Conservation (phyloP, 2,329 filamentous ascomycete genomes). For the Endothia cerciana region DNA sequence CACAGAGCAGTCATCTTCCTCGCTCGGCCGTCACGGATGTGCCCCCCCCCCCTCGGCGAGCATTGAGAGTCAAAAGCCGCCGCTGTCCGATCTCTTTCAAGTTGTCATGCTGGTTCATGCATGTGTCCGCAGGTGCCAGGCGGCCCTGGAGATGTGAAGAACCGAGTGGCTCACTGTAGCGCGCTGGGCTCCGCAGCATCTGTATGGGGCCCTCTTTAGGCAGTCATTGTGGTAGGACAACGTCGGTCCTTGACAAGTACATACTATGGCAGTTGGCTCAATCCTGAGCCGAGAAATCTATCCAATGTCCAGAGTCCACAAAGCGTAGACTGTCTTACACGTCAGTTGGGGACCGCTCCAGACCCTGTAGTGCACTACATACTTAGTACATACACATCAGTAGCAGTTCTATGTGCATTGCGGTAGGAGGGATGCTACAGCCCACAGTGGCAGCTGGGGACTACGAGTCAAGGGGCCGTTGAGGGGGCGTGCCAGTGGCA, state of each 20-base stretch:
- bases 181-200: conserved; percentile 22
- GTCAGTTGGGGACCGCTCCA: conserved; percentile 16
- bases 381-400: background rate
- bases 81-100: background rate
- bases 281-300: conserved; percentile 24
- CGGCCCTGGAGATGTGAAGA: background rate
- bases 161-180: conserved; percentile 19
- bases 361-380: conserved; percentile 4
- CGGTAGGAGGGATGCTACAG: background rate
- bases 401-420: conserved; percentile 16
- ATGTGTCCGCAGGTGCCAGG: conserved; percentile 18
- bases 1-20: background rate
- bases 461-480: background rate
- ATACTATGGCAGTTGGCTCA: too few species aligned
- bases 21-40: background rate
- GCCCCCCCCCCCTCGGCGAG: background rate
- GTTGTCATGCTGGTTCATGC: conserved; percentile 26
- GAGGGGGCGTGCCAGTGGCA: background rate
- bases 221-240: conserved; percentile 19
- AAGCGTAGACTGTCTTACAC: conserved; percentile 23
- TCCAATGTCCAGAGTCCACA: conserved; percentile 17
- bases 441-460: background rate
- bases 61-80: background rate
- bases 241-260: conserved; percentile 16
- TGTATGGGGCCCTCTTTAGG: conserved; percentile 16